Evolutionary conservation across 495 filamentous ascomycete species (phyloP).

Genomic region (Friedmanniomyces simplex): DNA sequence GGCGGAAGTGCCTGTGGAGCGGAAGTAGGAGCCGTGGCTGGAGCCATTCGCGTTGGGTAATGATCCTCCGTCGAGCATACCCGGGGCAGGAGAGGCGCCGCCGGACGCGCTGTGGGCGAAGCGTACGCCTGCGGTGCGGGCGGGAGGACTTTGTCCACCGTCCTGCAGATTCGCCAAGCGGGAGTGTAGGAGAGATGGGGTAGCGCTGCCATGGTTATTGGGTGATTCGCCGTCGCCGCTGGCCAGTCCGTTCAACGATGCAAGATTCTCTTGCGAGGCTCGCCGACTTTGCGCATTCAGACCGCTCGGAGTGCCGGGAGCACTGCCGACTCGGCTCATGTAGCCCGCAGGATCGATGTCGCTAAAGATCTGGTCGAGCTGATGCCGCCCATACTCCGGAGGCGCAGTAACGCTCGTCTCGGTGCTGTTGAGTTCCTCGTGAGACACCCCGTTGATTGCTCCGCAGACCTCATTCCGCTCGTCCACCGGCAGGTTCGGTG

Average conservation of each 20-base stretch:
- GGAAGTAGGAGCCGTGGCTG: conserved; percentile 7
- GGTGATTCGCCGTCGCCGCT: not conserved
- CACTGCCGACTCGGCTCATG: conserved; percentile 66
- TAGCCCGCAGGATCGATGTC: conserved; percentile 67
- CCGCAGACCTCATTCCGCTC: conserved; percentile 62
- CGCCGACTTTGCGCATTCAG: conserved; percentile 63
- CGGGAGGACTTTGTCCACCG: conserved; percentile 3
- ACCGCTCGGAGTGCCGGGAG: conserved; percentile 53
- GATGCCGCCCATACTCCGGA: conserved; percentile 78
- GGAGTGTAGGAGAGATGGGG: conserved; percentile 25
- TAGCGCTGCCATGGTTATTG: conserved; percentile 22
- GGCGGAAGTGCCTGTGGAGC: conserved; percentile 14
- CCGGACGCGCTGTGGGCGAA: conserved; percentile 13
- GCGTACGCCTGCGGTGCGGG: not conserved
- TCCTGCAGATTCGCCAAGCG: conserved; percentile 28
- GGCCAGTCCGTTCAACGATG: conserved; percentile 49
- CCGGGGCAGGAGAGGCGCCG: conserved; percentile 12
- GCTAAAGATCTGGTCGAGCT: conserved; percentile 79
- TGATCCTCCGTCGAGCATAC: not conserved
- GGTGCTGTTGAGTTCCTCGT: conserved; percentile 30
- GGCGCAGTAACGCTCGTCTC: conserved; percentile 48
- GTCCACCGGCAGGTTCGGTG: conserved; percentile 74
- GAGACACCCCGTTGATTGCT: conserved; percentile 34
- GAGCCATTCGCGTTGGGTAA: not conserved
- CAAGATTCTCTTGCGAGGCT: conserved; percentile 69